These are phyloP conservation scores for Neltuma alba DNA, from an alignment of 306 rosid species.

Conservation along the genomic window DNA sequence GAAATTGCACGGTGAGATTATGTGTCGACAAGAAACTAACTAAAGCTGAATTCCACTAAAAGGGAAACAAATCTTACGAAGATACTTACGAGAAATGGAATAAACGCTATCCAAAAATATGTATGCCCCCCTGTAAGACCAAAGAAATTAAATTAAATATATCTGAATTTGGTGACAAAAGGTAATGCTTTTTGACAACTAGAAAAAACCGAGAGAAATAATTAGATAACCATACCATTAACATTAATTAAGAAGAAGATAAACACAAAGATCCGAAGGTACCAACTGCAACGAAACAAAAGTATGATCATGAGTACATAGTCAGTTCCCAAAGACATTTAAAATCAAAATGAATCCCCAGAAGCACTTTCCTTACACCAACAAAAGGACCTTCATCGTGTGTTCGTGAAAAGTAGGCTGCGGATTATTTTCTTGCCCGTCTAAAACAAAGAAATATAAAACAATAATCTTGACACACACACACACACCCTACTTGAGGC, in stretches of 20 bases:
- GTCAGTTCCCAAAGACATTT: too few relatives aligned
- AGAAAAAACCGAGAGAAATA: background rate
- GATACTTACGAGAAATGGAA: conserved; percentile 77
- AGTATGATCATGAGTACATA: conserved; percentile 34
- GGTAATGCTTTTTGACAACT: background rate
- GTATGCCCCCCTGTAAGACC: conserved; percentile 84
- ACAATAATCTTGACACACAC: too few relatives aligned
- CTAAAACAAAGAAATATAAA: background rate
- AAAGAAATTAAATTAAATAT: too few relatives aligned
- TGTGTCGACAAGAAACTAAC: too few relatives aligned
- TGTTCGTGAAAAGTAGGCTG: background rate
- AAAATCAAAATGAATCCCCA: too few relatives aligned
- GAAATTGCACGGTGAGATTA: too few relatives aligned
- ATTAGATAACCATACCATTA: too few relatives aligned
- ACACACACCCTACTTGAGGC: background rate
- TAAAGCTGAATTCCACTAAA: background rate
- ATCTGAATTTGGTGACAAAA: conserved; percentile 21
- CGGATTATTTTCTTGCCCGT: too few relatives aligned
- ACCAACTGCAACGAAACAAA: conserved; percentile 41
- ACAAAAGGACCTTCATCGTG: too few relatives aligned
- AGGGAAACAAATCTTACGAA: background rate
- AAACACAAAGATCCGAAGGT: too few relatives aligned
- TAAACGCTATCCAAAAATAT: conserved; percentile 92
- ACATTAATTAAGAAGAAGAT: too few relatives aligned
- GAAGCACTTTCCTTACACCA: background rate